A percentile compares a stretch with the other conserved stretches of the same genome.
These are phyloP conservation scores for Lanmaoa pseudosensibilis DNA, from an alignment of 768 basidiomycete species.

Conservation along the genomic window DNA sequence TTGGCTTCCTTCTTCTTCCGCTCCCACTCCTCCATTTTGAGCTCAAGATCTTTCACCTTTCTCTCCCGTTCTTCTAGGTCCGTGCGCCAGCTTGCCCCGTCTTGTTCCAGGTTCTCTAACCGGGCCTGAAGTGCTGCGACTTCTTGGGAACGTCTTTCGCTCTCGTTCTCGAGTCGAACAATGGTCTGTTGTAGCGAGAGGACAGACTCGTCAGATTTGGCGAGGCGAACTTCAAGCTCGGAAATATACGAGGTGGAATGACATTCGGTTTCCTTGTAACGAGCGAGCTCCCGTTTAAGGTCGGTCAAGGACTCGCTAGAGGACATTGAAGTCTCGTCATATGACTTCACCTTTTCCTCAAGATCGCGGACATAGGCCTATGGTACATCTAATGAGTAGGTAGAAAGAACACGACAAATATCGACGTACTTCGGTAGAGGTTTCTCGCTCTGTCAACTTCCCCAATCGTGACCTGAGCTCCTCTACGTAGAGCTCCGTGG, in stretches of 20 bases:
- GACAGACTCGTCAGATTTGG: slow-evolving; percentile 76
- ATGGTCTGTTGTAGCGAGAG: slow-evolving; percentile 67
- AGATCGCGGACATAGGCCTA: slow-evolving; percentile 93
- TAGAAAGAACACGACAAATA: background rate
- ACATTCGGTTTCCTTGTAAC: slow-evolving; percentile 73
- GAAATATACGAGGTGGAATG: slow-evolving; percentile 77
- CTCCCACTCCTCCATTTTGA: slow-evolving; percentile 78
- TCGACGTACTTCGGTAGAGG: slow-evolving; percentile 79
- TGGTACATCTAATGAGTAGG: background rate
- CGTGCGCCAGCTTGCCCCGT: slow-evolving; percentile 78
- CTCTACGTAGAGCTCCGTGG: slow-evolving; percentile 83
- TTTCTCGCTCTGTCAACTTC: slow-evolving; percentile 85
- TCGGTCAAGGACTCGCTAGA: slow-evolving; percentile 81
- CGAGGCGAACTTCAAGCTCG: slow-evolving; percentile 81
- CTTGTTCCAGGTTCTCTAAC: slow-evolving; percentile 64
- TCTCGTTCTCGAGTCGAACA: slow-evolving; percentile 74
- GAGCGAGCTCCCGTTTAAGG: slow-evolving; percentile 77
- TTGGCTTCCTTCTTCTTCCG: slow-evolving; percentile 65
- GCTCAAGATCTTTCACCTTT: slow-evolving; percentile 73
- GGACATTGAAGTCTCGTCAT: slow-evolving; percentile 74
- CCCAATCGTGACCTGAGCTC: slow-evolving; percentile 78
- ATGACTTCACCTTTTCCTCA: slow-evolving; percentile 86
- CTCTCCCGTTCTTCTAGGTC: slow-evolving; percentile 85
- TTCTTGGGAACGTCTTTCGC: slow-evolving; percentile 70
- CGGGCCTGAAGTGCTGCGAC: slow-evolving; percentile 69